Base-by-base conservation (phyloP, 345 rosid genomes). In the Limnanthes douglasii region DNA sequence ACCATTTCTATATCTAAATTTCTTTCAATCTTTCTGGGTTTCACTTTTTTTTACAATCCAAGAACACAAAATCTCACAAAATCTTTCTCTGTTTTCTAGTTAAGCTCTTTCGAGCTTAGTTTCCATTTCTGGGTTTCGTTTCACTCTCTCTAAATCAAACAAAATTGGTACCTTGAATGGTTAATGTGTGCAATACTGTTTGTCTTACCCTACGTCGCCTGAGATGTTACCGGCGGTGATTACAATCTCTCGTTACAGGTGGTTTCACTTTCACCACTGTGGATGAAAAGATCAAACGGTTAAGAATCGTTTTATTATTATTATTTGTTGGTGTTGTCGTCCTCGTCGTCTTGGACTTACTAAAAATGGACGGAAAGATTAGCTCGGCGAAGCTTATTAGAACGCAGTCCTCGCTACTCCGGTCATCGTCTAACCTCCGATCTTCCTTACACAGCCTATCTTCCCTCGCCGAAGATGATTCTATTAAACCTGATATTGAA, bases 381-480 rank as follows among this genome's bases (percentile, higher is more conserved):
- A 46, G 71, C 56, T 80, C 69, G 53, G 40, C 64, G 33, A 71
- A 70, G 81, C 78, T 84, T 0, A 75, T 92, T 37, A 56, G 92
- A 35, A 83, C 86, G 0, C 69, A 75, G 31, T 90, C 98, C 2
- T 79, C 92, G 28, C 80, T 90, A 17, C 81, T 88, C 34, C 76
- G 92, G 18, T 77, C 94, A 12, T 68, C 90, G 7, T 79, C 94
- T 4, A 84, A 84, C 51, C 55, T 73, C 48, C 81, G 93, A 50
- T 83, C 93, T 5, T 78, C 97, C 37, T 67, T 88, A 39, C 90
- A 82, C 43, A 88, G 97, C 34, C 58, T 88, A 7, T 58, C 69
- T 11, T 82, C 82, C n/a, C 56, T 78, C 45, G 55, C 53, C 20
- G 85, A 82, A 43, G 60, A 48, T 34, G 86, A 68, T 34, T 50